Evolutionary conservation across 106 monocot genomes (phyloP).

Genomic region (Narthecium ossifragum): DNA sequence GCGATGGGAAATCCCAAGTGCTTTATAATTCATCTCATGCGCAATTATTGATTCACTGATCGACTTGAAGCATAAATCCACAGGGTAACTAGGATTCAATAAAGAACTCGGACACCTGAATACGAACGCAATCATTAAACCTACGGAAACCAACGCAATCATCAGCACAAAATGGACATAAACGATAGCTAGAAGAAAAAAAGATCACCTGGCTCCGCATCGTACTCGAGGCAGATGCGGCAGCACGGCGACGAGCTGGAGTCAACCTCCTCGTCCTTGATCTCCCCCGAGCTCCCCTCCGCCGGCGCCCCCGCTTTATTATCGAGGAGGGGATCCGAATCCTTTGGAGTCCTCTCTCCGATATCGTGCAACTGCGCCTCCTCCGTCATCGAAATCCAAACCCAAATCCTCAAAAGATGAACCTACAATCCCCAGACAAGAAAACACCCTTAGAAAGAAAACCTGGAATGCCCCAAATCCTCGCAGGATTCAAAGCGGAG

Average conservation of each 20-base stretch:
- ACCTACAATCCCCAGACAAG: too few species aligned
- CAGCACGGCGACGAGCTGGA: constrained; percentile 52
- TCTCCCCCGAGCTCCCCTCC: constrained; percentile 28
- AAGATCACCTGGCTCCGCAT: constrained; percentile 40
- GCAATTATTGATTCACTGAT: too few species aligned
- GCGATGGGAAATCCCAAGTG: too few species aligned
- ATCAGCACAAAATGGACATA: too few species aligned
- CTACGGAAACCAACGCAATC: too few species aligned
- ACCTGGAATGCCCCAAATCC: background rate
- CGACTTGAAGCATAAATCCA: too few species aligned
- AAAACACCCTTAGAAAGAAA: too few species aligned
- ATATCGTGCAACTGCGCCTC: constrained; percentile 3
- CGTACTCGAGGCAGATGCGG: constrained; percentile 86
- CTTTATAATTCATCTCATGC: too few species aligned
- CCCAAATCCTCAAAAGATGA: background rate
- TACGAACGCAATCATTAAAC: too few species aligned
- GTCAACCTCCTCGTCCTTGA: constrained; percentile 61
- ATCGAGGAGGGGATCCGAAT: constrained; percentile 66
- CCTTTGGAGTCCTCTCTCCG: constrained; percentile 20
- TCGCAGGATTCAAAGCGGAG: too few species aligned
- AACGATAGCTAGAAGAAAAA: background rate
- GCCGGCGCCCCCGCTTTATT: constrained; percentile 1
- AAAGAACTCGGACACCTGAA: too few species aligned
- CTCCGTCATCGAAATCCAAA: background rate
- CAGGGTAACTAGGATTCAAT: too few species aligned